Conservation (phyloP, 140 eudicot species). For the Erigeron philadelphicus region DNA sequence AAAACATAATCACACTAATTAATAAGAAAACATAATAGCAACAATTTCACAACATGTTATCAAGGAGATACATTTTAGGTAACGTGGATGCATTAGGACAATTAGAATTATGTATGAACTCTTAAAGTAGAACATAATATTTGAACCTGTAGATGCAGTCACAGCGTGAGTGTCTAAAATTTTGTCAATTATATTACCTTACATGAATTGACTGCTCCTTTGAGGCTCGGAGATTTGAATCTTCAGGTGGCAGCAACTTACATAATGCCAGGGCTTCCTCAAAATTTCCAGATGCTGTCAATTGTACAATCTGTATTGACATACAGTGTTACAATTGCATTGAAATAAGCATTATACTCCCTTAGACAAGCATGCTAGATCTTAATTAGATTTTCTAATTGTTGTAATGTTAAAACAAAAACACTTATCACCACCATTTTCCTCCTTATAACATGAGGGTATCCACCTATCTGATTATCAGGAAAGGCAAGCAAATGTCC, state of each 20-base stretch:
- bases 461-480: not conserved
- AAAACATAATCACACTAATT: not conserved
- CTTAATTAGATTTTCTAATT: constrained; percentile 6
- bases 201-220: constrained; percentile 97
- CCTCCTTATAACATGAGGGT: not conserved
- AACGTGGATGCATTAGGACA: not conserved
- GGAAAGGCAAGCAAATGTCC: not conserved
- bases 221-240: constrained; percentile 95
- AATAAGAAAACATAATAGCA: not conserved
- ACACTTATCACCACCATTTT: not conserved
- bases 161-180: not conserved
- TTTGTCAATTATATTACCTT: constrained; percentile 38
- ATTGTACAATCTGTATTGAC: constrained; percentile 71
- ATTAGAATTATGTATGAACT: not conserved
- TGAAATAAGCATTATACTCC: constrained; percentile 13
- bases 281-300: constrained; percentile 96
- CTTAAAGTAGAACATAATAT: constrained; percentile 16
- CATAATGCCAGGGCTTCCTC: constrained; percentile 97
- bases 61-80: not conserved
- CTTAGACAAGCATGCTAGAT: constrained; percentile 4
- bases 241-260: constrained; percentile 91
- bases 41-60: not conserved
- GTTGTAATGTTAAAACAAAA: not conserved
- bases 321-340: constrained; percentile 10
- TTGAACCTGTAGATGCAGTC: not conserved